phyloP scores from a whole-genome alignment of 345 rosid species.

The Trapa incisa region DNA sequence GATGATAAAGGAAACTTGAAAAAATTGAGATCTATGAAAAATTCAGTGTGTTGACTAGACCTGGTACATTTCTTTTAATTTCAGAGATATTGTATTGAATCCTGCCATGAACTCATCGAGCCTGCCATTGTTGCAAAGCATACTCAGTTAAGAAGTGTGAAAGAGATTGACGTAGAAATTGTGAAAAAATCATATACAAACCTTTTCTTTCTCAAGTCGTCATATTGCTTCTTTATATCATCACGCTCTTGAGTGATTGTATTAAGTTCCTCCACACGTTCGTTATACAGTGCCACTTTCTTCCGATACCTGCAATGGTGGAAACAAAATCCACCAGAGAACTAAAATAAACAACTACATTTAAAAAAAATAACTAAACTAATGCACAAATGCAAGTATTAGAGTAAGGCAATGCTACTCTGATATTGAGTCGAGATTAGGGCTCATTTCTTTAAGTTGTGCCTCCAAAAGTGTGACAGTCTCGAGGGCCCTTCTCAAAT shows the following conservation, averaged over 20 bases:
- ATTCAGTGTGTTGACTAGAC: conserved; percentile 20
- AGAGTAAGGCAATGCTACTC: conserved; percentile 39
- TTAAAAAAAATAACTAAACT: conserved; percentile 1
- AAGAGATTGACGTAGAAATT: neutral
- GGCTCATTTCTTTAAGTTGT: conserved; percentile 85
- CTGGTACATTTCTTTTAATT: conserved; percentile 99
- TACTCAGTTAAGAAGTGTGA: conserved; percentile 8
- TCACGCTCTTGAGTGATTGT: conserved; percentile 69
- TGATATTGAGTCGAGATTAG: conserved; percentile 90
- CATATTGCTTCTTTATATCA: conserved; percentile 69
- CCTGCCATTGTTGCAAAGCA: conserved; percentile 23
- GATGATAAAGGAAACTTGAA: neutral
- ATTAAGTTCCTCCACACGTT: conserved; percentile 73
- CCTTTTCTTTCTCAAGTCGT: conserved; percentile 89
- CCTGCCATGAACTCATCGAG: conserved; percentile 98
- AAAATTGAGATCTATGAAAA: neutral
- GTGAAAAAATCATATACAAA: conserved; percentile 10
- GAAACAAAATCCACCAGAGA: conserved; percentile 5
- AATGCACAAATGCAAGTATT: neutral
- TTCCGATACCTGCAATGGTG: conserved; percentile 44
- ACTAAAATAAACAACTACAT: neutral
- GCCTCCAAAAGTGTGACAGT: conserved; percentile 69
- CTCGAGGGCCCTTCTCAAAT: conserved; percentile 66
- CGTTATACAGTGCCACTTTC: conserved; percentile 61
- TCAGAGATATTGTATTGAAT: conserved; percentile 79